Base-by-base conservation (phyloP, 192 early-diverging fungal species). In the Kappamyces sp. region DNA sequence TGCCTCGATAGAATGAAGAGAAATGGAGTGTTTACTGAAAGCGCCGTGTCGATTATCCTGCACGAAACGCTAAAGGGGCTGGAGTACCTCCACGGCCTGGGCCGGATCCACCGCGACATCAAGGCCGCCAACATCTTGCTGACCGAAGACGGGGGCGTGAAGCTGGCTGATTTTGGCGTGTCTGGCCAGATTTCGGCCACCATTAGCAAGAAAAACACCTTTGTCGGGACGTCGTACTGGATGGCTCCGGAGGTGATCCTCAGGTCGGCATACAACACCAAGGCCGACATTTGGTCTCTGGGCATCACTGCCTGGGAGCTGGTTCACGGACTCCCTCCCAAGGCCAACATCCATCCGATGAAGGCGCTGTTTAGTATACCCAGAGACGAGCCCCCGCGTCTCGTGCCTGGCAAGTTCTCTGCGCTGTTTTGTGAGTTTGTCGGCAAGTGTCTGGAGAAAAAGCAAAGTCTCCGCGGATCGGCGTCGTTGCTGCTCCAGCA, bases 81-180 rank as follows among this genome's bases (percentile, higher is more conserved):
- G 32, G 88, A 91, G 49, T 95, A 95, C 68, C 69, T 95, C 11
- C 94, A 97, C 75, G 70, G 67, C 7, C 84, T 64, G 77, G 87
- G 67, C 85, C 94, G 76, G 75, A 65, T 81, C 48, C 74, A 69
- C 53, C 65, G 74, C 76, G 96, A 99, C 68, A 92, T 99, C 61
- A 99, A 99, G 84, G 88, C 87, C 14, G 92, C 87, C 29, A 95
- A 95, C 68, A 83, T 98, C 15, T 67, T 79, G 85, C 37, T 75
- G 91, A 68, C 88, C 77, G 48, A 71, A 71, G 22, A 80, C 76
- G 62, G 94, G 81, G 82, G 88, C 55, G 84, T 97, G 51, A 98
- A 96, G 68, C 75, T 98, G 53, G 95, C 93, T 4, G 96, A 98
- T 76, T 98, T 98, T 80, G 96, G 96, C 5, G 96, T 98, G 31